These are phyloP conservation scores for Irpex sp. DNA, from an alignment of 1,284 basidiomycete genomes.

Conservation along the genomic window DNA sequence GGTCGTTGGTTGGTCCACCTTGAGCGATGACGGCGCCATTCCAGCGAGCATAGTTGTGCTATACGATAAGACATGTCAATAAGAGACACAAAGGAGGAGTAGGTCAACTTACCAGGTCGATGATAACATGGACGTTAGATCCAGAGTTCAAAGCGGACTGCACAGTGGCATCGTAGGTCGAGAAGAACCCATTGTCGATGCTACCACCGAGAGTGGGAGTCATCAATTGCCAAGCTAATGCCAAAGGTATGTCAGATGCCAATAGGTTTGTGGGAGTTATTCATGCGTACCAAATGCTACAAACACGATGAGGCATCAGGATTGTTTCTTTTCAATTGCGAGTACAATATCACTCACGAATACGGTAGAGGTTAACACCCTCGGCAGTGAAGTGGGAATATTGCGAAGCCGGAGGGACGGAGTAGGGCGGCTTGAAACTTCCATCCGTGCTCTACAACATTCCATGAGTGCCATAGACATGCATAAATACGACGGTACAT, in stretches of 20 bases:
- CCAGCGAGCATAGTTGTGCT: conserved; percentile 51
- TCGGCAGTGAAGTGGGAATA: conserved; percentile 39
- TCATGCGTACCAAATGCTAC: conserved; percentile 25
- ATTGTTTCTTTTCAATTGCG: no score
- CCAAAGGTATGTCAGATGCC: conserved; percentile 2
- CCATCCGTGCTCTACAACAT: conserved; percentile 32
- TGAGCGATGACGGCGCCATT: conserved; percentile 45
- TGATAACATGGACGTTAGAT: conserved; percentile 40
- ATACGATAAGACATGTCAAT: neutral
- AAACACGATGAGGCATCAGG: neutral
- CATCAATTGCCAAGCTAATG: conserved; percentile 47
- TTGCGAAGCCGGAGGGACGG: conserved; percentile 33
- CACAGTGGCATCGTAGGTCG: conserved; percentile 41
- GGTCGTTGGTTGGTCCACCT: conserved; percentile 47
- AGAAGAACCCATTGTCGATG: conserved; percentile 41
- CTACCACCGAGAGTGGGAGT: conserved; percentile 41
- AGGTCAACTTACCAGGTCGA: conserved; percentile 35
- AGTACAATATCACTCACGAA: no score
- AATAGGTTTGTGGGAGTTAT: conserved; percentile 2
- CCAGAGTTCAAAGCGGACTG: conserved; percentile 41
- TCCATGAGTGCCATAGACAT: neutral
- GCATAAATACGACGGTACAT: conserved; percentile 7
- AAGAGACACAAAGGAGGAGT: neutral
- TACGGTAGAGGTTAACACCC: conserved; percentile 43
- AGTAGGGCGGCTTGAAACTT: conserved; percentile 34